Base-by-base conservation (phyloP, 805 yeast species). In the Saccharomycopsis malanga region DNA sequence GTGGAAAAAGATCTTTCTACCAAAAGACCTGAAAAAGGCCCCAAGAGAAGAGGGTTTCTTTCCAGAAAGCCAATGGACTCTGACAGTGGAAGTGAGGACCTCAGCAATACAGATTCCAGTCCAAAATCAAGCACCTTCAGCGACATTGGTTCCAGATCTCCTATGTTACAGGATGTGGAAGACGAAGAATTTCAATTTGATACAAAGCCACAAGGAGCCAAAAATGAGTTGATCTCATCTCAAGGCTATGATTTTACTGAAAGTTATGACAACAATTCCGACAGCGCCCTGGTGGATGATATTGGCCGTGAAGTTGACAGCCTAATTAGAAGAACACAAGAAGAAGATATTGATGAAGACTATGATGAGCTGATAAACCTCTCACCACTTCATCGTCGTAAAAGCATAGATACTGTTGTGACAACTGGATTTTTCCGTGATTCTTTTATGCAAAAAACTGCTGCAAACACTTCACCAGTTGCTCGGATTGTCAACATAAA, bases 391-490 rank as follows among this genome's bases (percentile, higher is more conserved):
- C 17, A 24, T 3, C 24, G 49, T 23, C 20, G 29, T 9, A 44
- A 30, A 18, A 49, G 49, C 32, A 30, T 49, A 14, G 49, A 45
- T 30, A 49, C 53, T 15, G 42, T 36, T 2, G 40, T 49, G 6
- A 49, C 53, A 5, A 49, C 53, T 4, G 53, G 53, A 27, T 49
- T 36, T 34, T 49, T 49, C 41, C 47, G 38, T 17, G 39, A 49
- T n/a, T 29, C 36, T 21, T 49, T 49, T 25, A 25, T 25, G 9
- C 37, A 29, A 10, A 45, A 42, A 23, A 40, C 42, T 3, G 45
- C 30, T 14, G 32, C 6, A 14, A 4, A 29, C 6, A 6, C 30
- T 24, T 21, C 43, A 14, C 2, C 43, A 10, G 10, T 14, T 9
- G 18, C 30, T 22, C 18, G 23, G 10, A 21, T 21, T 12, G 27